Evolutionary conservation across 2,329 filamentous ascomycete genomes (phyloP), one percentile per base, ranked within the genome.

Genomic region (Botrytis paeoniae): DNA sequence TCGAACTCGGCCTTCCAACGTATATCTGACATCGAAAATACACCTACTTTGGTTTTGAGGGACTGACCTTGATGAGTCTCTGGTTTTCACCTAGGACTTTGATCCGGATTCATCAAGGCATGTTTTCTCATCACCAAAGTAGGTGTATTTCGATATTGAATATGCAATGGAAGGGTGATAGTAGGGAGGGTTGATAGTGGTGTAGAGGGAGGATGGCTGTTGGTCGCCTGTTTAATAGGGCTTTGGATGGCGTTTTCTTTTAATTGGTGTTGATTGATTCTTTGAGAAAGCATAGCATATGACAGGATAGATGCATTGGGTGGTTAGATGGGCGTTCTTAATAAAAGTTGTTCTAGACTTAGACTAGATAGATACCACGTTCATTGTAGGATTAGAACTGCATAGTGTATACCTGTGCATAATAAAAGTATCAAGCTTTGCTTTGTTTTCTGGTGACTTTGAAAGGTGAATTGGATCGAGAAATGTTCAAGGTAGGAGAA

Each of bases 1-100:
- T 59, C 35, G 65, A 57, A 69, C n/a, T 69, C 48, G 25, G 65
- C n/a, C 65, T 69, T 32, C 32, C n/a, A 43, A 22, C 7, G 22
- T 57, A 25, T 57, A 25, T 32, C 12, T 18, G 48, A 57, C 54
- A 25, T 57, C 5, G 5, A 22, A 41, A 69, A 69, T 18, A 22
- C 10, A 9, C 10, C n/a, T 57, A 1, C 37, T 25, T 41, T 29
- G n/a, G 3, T 41, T 43, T 16, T 69, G 35, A 25, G 35, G 12
- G 37, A 57, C 65, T 69, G n/a, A 37, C n/a, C n/a, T 69, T 69
- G 37, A 69, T 57, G n/a, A 37, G 35, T 69, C n/a, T 69, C 65
- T 57, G 48, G 48, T 43, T 69, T 68, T 69, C 54, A 57, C 65
- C 48, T 25, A 69, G 65, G 65, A 69, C 65, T 57, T 54, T 69